A percentile compares a stretch with the other conserved stretches of the same genome.
Conservation (phyloP, 768 basidiomycete genomes). For the Dendrothele bispora region DNA sequence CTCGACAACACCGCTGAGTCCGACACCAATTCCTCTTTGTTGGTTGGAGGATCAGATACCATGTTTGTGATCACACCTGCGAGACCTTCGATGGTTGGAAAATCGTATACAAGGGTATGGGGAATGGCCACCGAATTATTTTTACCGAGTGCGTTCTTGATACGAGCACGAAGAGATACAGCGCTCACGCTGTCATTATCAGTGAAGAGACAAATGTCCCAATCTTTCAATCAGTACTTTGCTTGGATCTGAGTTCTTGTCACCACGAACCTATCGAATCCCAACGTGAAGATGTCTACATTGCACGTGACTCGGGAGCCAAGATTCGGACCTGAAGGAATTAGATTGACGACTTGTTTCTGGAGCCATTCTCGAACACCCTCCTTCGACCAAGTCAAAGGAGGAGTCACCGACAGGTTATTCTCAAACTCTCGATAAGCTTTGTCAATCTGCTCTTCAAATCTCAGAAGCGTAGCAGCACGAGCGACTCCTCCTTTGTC, state of each 20-base stretch:
- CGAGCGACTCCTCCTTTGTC: conserved; percentile 47
- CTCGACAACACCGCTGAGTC: not conserved
- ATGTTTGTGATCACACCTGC: conserved; percentile 17
- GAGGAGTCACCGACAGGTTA: conserved; percentile 22
- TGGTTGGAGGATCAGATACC: conserved; percentile 6
- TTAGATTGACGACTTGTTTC: conserved; percentile 21
- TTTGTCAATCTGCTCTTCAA: conserved; percentile 39
- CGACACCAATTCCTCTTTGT: too few relatives aligned
- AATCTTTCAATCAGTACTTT: not conserved
- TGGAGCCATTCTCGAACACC: conserved; percentile 17
- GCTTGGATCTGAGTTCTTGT: too few relatives aligned
- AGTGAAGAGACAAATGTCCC: conserved; percentile 10
- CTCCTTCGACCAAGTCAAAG: conserved; percentile 7
- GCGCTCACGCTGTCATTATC: conserved; percentile 18
- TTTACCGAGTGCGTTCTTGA: conserved; percentile 31
- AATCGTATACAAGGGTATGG: conserved; percentile 22
- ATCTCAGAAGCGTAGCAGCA: conserved; percentile 35
- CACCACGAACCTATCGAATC: conserved; percentile 28
- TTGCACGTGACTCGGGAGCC: conserved; percentile 9
- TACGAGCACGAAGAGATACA: conserved; percentile 31
- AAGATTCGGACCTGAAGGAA: conserved; percentile 24
- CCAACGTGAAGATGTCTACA: conserved; percentile 26
- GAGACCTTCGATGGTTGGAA: conserved; percentile 26
- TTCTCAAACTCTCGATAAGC: conserved; percentile 30
- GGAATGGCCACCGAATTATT: conserved; percentile 14